Evolutionary conservation across 805 yeast genomes (phyloP), one percentile per base, ranked within the genome.

Genomic region (Yamadazyma tumulicola): DNA sequence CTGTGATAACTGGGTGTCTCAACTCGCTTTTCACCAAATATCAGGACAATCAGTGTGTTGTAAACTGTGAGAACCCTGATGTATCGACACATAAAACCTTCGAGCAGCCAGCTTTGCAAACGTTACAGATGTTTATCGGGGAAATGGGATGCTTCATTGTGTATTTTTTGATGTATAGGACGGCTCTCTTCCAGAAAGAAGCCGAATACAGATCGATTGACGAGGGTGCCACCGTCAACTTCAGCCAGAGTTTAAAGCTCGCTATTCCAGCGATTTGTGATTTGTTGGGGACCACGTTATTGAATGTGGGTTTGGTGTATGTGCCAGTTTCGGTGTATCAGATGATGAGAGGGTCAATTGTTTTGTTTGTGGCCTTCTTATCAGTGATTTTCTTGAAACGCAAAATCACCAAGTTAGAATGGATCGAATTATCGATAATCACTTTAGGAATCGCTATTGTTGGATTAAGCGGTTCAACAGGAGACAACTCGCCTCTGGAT

Each of bases 281-380:
- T 54, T 66, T 84, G 31, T 48, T 71, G 23, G 91, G 81, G 3
- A 85, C 94, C 1, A 84, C 93, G 0, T 57, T 85, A 44, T 70
- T 84, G 77, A 81, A 84, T 47, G 54, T 83, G n/a, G 93, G 93
- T 0, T 64, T 85, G 41, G 54, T 82, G 16, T 79, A 77, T 55
- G 78, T 80, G 1, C 91, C 93, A 0, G 93, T 84, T 6, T 81
- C 88, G 1, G 72, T 84, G 32, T 85, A 83, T 55, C 94, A 85
- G 54, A 85, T 85, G 94, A 79, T 83, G n/a, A 65, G 94, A 44
- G 93, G 94, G 2, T 75, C 87, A 0, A 61, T 83, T 26, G 85
- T 85, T 27, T 58, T 85, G 26, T 83, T 82, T 59, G 94, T 84
- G 16, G 94, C 89, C 1, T 55, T 78, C 11, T 69, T 83, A 49